A percentile compares a stretch with the other conserved stretches of the same genome.
Conservation (phyloP, 164 flowering plant species). For the Piper betle region DNA sequence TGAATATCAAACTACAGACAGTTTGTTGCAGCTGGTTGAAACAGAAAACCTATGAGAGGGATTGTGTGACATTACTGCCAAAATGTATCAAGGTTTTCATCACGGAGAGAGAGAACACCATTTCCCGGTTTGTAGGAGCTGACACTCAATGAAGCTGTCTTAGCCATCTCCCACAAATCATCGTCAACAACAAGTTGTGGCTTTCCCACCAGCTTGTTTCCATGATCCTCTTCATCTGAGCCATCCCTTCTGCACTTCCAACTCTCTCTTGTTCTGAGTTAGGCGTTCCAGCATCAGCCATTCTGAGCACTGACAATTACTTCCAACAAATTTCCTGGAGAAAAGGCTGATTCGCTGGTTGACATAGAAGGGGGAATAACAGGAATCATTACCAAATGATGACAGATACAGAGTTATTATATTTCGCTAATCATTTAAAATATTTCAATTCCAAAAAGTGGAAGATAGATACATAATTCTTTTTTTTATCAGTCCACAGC, state of each 20-base stretch:
- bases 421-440: too few relatives aligned
- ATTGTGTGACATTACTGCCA: slow-evolving; percentile 53
- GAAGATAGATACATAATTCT: too few relatives aligned
- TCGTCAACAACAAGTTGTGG: slow-evolving; percentile 48
- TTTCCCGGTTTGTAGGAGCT: slow-evolving; percentile 96
- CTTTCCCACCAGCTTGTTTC: slow-evolving; percentile 41
- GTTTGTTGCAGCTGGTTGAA: not conserved
- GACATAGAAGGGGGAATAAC: too few relatives aligned
- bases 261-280: not conserved
- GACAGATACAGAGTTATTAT: too few relatives aligned
- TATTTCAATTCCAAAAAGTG: too few relatives aligned
- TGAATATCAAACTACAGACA: too few relatives aligned
- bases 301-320: not conserved
- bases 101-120: slow-evolving; percentile 84
- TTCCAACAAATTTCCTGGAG: too few relatives aligned
- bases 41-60: not conserved
- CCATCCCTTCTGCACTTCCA: not conserved
- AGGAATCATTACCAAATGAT: too few relatives aligned
- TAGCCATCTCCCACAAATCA: slow-evolving; percentile 76
- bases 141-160: slow-evolving; percentile 94
- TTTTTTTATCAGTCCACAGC: too few relatives aligned
- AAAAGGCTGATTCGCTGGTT: too few relatives aligned
- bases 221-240: slow-evolving; percentile 86
- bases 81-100: slow-evolving; percentile 73
- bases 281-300: not conserved